phyloP scores from a whole-genome alignment of 768 basidiomycete genomes.

The Trametes punicea region DNA sequence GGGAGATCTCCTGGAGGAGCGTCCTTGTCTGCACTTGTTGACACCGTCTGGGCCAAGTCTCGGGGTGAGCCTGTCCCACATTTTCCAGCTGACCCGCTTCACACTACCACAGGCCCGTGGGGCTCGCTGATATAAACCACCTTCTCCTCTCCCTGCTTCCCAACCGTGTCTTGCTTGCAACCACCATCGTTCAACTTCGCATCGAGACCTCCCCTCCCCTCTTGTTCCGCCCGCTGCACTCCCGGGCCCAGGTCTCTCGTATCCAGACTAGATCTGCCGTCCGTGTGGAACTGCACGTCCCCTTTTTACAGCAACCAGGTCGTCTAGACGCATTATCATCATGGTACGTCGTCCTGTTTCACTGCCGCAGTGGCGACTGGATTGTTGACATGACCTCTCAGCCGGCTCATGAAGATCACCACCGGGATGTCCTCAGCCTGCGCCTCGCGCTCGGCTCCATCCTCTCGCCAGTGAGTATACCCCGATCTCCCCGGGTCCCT shows the following conservation, averaged over 20 bases:
- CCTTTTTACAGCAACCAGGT: not conserved
- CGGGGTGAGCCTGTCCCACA: not conserved
- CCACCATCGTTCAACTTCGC: not conserved
- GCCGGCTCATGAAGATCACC: constrained; percentile 24
- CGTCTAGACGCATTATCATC: constrained; percentile 5
- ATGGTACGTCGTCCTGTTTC: not conserved
- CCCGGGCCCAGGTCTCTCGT: constrained; percentile 4
- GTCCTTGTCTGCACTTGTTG: constrained; percentile 3
- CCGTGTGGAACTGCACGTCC: not conserved
- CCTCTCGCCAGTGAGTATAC: constrained; percentile 49
- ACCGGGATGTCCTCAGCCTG: constrained; percentile 33
- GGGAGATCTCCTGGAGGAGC: not conserved
- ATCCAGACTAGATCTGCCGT: constrained; percentile 1
- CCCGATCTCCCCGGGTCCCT: not conserved
- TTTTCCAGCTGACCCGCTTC: not conserved
- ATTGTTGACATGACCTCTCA: not conserved
- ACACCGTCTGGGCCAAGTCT: not conserved
- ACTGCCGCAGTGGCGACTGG: not conserved
- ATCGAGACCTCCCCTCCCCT: not conserved
- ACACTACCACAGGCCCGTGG: constrained; percentile 1
- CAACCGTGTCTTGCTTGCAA: not conserved
- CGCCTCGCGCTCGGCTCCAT: constrained; percentile 60
- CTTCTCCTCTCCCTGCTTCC: not conserved
- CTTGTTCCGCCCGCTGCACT: not conserved
- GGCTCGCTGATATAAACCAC: constrained; percentile 13